A percentile compares a stretch with the other conserved stretches of the same genome.
Conservation (phyloP, 1,139 yeast species). For the Nakaseomyces delphensis region DNA sequence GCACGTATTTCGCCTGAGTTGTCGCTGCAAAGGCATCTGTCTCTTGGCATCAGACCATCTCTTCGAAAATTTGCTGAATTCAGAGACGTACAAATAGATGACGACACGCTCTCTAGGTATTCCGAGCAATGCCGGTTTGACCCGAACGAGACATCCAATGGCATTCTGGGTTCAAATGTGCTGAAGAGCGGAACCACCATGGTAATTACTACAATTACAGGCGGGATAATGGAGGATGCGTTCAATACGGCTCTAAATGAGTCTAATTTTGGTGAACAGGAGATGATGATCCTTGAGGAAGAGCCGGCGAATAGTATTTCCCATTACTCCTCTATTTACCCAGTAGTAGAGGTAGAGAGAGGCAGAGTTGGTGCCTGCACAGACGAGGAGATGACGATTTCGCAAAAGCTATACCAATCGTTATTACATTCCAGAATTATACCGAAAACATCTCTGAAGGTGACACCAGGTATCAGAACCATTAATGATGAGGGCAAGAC, state of each 20-base stretch:
- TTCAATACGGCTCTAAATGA: constrained; percentile 31
- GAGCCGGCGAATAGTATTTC: constrained; percentile 16
- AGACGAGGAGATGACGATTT: constrained; percentile 77
- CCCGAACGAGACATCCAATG: constrained; percentile 17
- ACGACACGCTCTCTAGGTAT: constrained; percentile 38
- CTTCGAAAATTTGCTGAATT: constrained; percentile 65
- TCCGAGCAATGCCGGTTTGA: constrained; percentile 13
- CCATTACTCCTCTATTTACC: constrained; percentile 46
- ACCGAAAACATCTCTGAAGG: constrained; percentile 38
- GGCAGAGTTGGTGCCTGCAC: constrained; percentile 80
- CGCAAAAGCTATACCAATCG: constrained; percentile 59
- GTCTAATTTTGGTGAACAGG: constrained; percentile 32
- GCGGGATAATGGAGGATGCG: constrained; percentile 52
- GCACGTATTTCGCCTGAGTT: constrained; percentile 82
- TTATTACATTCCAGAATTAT: constrained; percentile 49
- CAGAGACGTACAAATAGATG: constrained; percentile 44
- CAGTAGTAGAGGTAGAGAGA: constrained; percentile 72
- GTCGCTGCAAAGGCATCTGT: constrained; percentile 68
- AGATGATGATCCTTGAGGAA: constrained; percentile 32
- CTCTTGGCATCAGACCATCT: constrained; percentile 66
- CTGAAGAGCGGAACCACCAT: constrained; percentile 68
- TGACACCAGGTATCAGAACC: constrained; percentile 44
- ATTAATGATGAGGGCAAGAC: constrained; percentile 35
- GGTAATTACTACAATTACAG: constrained; percentile 66
- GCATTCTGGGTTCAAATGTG: constrained; percentile 62